Percentiles rank a stretch among this genome's conserved stretches.
Evolutionary conservation across 2,329 filamentous ascomycete species (phyloP).

Genomic region (Cryphonectria radicalis): DNA sequence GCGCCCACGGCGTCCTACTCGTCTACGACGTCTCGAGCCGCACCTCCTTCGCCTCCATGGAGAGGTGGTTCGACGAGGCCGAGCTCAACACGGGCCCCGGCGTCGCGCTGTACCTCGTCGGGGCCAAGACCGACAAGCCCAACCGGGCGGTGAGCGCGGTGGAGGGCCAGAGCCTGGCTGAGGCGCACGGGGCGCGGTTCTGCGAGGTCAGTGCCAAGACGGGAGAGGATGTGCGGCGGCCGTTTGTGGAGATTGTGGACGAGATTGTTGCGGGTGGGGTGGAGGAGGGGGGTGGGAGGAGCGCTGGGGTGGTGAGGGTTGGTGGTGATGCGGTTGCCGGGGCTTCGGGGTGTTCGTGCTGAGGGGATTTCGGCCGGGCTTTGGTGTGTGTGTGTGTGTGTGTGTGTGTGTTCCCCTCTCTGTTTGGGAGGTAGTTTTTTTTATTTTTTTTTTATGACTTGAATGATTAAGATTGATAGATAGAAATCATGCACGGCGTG

Average conservation of each 20-base stretch:
- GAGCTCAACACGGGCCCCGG: slow-evolving; percentile 53
- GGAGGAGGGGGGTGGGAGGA: slow-evolving; percentile 34
- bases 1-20: slow-evolving; percentile 53
- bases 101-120: slow-evolving; percentile 56
- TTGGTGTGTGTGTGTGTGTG: background rate
- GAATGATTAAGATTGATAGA: slow-evolving; percentile 4
- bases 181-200: slow-evolving; percentile 50
- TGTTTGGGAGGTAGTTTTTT: background rate
- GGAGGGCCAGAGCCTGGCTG: slow-evolving; percentile 53
- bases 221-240: slow-evolving; percentile 53
- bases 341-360: slow-evolving; percentile 34
- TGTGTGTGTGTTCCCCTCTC: background rate
- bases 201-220: slow-evolving; percentile 60
- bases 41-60: slow-evolving; percentile 56
- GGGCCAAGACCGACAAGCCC: slow-evolving; percentile 56
- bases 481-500: background rate
- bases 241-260: slow-evolving; percentile 58
- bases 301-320: slow-evolving; percentile 38
- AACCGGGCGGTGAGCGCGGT: slow-evolving; percentile 50
- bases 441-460: slow-evolving; percentile 16
- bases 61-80: slow-evolving; percentile 59
- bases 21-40: slow-evolving; percentile 55
- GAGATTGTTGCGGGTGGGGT: slow-evolving; percentile 52
- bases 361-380: slow-evolving; percentile 3
- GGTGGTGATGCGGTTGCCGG: slow-evolving; percentile 26